Evolutionary conservation across 139 green algal genomes (phyloP).

Genomic region (Tetradesmus obliquus): DNA sequence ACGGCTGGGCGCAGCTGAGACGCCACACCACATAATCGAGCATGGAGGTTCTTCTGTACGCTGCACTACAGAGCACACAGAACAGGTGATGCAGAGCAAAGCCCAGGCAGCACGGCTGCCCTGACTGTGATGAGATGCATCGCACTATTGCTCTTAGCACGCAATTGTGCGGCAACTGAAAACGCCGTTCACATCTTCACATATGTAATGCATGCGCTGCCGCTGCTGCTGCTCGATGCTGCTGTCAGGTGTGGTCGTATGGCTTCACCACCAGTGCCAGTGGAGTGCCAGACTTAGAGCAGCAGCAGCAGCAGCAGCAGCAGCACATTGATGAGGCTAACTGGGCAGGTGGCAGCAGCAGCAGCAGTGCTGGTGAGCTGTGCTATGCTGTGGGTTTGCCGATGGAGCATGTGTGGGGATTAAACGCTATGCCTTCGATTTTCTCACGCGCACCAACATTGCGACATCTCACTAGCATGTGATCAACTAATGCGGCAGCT

Average conservation of each 20-base stretch:
- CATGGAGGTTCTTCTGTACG: no score
- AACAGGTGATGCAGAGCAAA: no score
- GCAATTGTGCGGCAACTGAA: no score
- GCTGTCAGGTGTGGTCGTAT: slow-evolving; percentile 76
- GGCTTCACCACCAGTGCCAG: slow-evolving; percentile 71
- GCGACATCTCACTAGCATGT: no score
- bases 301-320: neutral
- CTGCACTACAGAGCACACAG: no score
- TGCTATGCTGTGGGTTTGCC: neutral
- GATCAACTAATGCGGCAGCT: no score
- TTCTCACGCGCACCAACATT: no score
- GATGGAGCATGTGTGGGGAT: neutral
- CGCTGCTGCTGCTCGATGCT: neutral
- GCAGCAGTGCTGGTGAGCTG: neutral
- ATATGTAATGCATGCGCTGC: neutral
- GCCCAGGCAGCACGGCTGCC: no score
- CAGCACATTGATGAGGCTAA: neutral
- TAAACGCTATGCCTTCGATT: no score
- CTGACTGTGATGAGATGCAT: neutral
- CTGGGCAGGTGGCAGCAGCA: neutral
- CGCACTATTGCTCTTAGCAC: no score
- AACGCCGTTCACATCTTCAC: neutral
- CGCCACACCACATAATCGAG: no score
- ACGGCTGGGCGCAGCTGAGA: no score
- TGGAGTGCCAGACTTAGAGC: neutral